Base-by-base conservation (phyloP, 2,329 filamentous ascomycete genomes). In the Colletotrichum chlorophyti region DNA sequence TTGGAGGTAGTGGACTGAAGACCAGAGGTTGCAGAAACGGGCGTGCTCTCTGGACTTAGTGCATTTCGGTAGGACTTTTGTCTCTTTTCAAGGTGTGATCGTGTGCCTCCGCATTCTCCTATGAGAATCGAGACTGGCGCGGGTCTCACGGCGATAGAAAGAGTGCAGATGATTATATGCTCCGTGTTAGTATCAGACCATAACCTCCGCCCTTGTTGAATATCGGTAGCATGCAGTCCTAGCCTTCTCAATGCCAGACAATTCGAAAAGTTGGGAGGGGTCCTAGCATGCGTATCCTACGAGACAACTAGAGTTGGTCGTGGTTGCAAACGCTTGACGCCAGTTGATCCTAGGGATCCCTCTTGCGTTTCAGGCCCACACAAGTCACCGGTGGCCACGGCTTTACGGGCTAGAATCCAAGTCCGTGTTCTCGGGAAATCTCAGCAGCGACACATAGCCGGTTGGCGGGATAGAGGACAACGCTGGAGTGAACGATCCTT, bases 401-500 rank as follows among this genome's bases (percentile, higher is more conserved):
- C 24, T 17, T 53, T 34, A 17, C 19, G 24, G 23, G 24, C n/a
- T 47, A 38, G 41, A 54, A 62, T 38, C 61, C 61, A 60, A 62
- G 54, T 46, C 53, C 61, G 42, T 38, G 53, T 63, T 61, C 54
- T 49, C 43, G 61, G 61, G 37, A 60, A 52, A 40, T 41, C 27
- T 55, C 52, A 27, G 26, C 32, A 27, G 40, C 17, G 45, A 34
- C 23, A 12, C 26, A 19, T 32, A 24, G n/a, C 19, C 17, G 23
- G 14, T 31, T 45, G 26, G 40, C 17, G 31, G 42, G 31, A 55
- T 37, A 38, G 50, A n/a, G 35, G n/a, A 43, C 29, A 26, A 35
- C 14, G 45, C 7, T 38, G 40, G 26, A n/a, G 43, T 19, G 11
- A 37, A 27, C 15, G 34, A 27, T 54, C 19, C 19, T 40, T 37